Conservation (phyloP, 2,329 filamentous ascomycete species). For the Xylariaceae sp. region DNA sequence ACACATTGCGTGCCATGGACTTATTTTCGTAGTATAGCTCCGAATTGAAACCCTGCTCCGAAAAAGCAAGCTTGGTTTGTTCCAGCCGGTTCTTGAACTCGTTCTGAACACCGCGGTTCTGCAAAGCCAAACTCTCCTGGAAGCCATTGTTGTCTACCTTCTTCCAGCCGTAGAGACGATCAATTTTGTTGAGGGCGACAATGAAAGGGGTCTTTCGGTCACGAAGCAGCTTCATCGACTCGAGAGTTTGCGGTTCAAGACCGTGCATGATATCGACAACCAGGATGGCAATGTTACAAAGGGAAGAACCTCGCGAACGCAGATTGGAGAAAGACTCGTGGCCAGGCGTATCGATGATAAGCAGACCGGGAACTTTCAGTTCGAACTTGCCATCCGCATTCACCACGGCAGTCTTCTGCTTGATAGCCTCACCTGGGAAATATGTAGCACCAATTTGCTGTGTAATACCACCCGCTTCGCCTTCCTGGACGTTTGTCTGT, state of each 20-base stretch:
- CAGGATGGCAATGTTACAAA: constrained; percentile 98
- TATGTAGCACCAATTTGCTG: constrained; percentile 99
- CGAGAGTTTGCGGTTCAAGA: constrained; percentile 91
- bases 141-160: constrained; percentile 98
- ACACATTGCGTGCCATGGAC: constrained; percentile 90
- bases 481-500: constrained; percentile 97
- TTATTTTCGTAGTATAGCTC: constrained; percentile 98
- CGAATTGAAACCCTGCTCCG: constrained; percentile 96
- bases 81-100: constrained; percentile 90
- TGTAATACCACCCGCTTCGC: constrained; percentile 98
- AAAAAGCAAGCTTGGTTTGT: constrained; percentile 88
- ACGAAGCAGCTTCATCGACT: constrained; percentile 91
- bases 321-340: constrained; percentile 99
- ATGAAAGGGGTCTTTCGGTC: constrained; percentile 97
- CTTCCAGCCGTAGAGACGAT: constrained; percentile 99
- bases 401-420: constrained; percentile 88
- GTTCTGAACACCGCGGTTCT: constrained; percentile 89
- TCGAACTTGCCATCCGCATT: constrained; percentile 89
- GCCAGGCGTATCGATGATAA: constrained; percentile 97
- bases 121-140: constrained; percentile 82
- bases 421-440: constrained; percentile 91
- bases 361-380: constrained; percentile 94
- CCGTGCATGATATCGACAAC: constrained; percentile 99
- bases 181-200: constrained; percentile 98
- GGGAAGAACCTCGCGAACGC: constrained; percentile 91